phyloP scores from a whole-genome alignment of 2,329 filamentous ascomycete genomes.

The Talaromyces sp. region DNA sequence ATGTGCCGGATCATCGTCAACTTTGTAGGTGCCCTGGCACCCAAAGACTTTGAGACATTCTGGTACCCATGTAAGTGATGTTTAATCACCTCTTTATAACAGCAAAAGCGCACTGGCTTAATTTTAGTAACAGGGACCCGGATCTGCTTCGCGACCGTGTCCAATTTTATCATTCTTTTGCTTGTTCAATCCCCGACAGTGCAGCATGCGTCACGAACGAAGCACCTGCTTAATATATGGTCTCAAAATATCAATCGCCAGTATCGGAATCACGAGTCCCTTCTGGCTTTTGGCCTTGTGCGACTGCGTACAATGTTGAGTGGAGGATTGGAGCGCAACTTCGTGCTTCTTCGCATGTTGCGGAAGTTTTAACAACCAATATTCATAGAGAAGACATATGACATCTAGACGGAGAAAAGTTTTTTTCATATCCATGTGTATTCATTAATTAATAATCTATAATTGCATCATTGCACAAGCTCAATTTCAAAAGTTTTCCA shows the following conservation, averaged over 20 bases:
- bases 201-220: constrained; percentile 5
- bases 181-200: constrained; percentile 3
- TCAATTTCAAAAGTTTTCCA: background rate
- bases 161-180: constrained; percentile 4
- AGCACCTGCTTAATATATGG: constrained; percentile 5
- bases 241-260: constrained; percentile 1
- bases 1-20: constrained; percentile 8
- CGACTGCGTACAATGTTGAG: background rate
- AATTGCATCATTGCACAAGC: background rate
- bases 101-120: background rate
- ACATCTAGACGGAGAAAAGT: too few relatives aligned
- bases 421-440: background rate
- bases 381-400: background rate
- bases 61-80: constrained; percentile 7
- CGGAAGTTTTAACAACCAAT: background rate
- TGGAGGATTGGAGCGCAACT: constrained; percentile 4
- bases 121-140: background rate
- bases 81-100: background rate
- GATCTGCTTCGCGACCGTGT: constrained; percentile 7
- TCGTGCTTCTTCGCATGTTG: constrained; percentile 4
- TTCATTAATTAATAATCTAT: background rate
- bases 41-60: constrained; percentile 2
- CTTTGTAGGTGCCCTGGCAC: constrained; percentile 4
- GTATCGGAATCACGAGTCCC: constrained; percentile 1
- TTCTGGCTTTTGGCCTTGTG: constrained; percentile 3